Conservation (phyloP, 768 basidiomycete species). For the Trametes cinnabarina region DNA sequence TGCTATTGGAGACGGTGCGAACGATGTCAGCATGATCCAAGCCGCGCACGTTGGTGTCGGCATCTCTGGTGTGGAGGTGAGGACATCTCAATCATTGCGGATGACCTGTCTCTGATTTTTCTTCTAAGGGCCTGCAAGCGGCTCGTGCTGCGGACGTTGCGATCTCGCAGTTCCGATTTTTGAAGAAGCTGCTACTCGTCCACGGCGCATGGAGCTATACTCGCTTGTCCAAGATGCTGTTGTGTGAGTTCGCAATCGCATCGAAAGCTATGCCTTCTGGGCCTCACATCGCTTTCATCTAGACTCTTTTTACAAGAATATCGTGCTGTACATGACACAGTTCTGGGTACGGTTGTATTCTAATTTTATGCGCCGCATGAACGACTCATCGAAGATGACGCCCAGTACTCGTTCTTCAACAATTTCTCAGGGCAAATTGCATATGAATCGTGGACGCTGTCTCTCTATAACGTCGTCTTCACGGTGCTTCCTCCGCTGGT, state of each 20-base stretch:
- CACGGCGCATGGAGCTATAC: slow-evolving; percentile 99
- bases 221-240: slow-evolving; percentile 88
- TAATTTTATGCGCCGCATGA: not conserved
- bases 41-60: slow-evolving; percentile 97
- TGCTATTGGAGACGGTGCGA: slow-evolving; percentile 96
- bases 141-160: slow-evolving; percentile 96
- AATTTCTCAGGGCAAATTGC: slow-evolving; percentile 99
- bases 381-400: slow-evolving; percentile 1
- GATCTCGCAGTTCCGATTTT: slow-evolving; percentile 94
- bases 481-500: slow-evolving; percentile 95
- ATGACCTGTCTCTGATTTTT: not conserved
- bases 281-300: slow-evolving; percentile 7
- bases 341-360: slow-evolving; percentile 73
- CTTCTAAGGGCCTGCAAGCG: slow-evolving; percentile 85
- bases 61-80: slow-evolving; percentile 94
- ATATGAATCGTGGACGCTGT: slow-evolving; percentile 98
- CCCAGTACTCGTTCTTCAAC: slow-evolving; percentile 96
- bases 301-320: slow-evolving; percentile 99
- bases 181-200: slow-evolving; percentile 93
- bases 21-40: slow-evolving; percentile 99
- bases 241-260: slow-evolving; percentile 61
- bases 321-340: slow-evolving; percentile 95
- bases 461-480: slow-evolving; percentile 95
- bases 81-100: slow-evolving; percentile 3
- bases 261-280: not conserved